A percentile compares a stretch with the other conserved stretches of the same genome.
Evolutionary conservation across 495 filamentous ascomycete species (phyloP).

Genomic region (Aspergillus baeticus): DNA sequence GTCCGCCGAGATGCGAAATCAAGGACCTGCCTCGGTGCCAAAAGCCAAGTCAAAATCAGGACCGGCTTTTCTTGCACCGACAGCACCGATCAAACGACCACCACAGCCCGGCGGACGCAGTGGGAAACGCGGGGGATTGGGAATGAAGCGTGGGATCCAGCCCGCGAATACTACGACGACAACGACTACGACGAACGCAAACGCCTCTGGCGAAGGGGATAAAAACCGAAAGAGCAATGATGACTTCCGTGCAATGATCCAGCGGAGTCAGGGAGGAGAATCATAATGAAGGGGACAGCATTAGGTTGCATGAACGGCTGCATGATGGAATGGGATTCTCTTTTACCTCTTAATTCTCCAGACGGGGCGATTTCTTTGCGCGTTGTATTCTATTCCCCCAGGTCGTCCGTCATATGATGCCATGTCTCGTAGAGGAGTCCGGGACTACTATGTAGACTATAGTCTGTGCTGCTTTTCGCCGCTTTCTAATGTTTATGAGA

Average conservation of each 20-base stretch:
- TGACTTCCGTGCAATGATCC: slow-evolving; percentile 81
- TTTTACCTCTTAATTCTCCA: neutral
- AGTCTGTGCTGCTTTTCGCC: slow-evolving; percentile 23
- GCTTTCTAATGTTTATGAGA: slow-evolving; percentile 8
- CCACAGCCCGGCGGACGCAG: slow-evolving; percentile 46
- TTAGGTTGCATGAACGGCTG: slow-evolving; percentile 18
- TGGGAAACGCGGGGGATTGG: slow-evolving; percentile 52
- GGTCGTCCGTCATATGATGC: neutral
- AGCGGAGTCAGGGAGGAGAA: slow-evolving; percentile 31
- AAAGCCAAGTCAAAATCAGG: slow-evolving; percentile 40
- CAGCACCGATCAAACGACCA: slow-evolving; percentile 57
- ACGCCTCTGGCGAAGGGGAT: slow-evolving; percentile 19
- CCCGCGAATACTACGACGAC: slow-evolving; percentile 31
- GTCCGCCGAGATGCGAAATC: slow-evolving; percentile 53
- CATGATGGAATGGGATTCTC: slow-evolving; percentile 5
- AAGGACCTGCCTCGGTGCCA: slow-evolving; percentile 40
- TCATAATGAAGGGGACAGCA: slow-evolving; percentile 14
- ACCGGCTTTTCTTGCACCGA: slow-evolving; percentile 46
- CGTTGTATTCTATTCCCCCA: slow-evolving; percentile 4
- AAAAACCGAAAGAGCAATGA: slow-evolving; percentile 72
- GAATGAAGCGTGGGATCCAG: slow-evolving; percentile 52
- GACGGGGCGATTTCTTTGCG: slow-evolving; percentile 6
- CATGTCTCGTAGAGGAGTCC: neutral
- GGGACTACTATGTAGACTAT: slow-evolving; percentile 34
- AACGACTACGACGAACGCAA: slow-evolving; percentile 24